phyloP scores from a whole-genome alignment of 208 protist species.

The Trypanosoma brucei region DNA sequence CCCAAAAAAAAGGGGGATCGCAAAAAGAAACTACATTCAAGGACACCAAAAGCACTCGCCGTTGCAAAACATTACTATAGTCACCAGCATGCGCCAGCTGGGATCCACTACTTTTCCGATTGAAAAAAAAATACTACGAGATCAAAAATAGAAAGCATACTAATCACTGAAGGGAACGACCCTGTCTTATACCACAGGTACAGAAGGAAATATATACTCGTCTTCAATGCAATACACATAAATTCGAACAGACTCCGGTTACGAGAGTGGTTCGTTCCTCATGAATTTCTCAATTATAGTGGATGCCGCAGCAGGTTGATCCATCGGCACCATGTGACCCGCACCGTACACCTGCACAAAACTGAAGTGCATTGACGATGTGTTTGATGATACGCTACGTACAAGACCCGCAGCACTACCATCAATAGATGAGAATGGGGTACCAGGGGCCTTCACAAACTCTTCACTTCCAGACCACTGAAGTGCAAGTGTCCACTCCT shows the following conservation, averaged over 20 bases:
- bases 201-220: no score
- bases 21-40: no score
- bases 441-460: conserved; percentile 47
- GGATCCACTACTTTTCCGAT: no score
- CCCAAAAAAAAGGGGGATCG: no score
- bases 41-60: no score
- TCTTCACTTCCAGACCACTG: conserved; percentile 62
- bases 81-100: no score
- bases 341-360: conserved; percentile 80
- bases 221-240: no score
- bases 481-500: conserved; percentile 66
- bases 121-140: no score
- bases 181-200: no score
- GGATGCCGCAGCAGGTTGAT: conserved; percentile 59
- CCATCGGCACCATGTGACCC: conserved; percentile 88
- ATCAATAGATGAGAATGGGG: conserved; percentile 14
- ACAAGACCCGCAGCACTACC: conserved; percentile 24
- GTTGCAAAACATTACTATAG: no score
- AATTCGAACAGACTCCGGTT: background rate
- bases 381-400: conserved; percentile 16
- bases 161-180: no score
- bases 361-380: conserved; percentile 37
- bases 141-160: no score
- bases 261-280: conserved; percentile 15
- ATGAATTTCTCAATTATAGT: conserved; percentile 50